Evolutionary conservation across 805 yeast genomes (phyloP), one percentile per base, ranked within the genome.

Genomic region (Candida pseudofarinosa): DNA sequence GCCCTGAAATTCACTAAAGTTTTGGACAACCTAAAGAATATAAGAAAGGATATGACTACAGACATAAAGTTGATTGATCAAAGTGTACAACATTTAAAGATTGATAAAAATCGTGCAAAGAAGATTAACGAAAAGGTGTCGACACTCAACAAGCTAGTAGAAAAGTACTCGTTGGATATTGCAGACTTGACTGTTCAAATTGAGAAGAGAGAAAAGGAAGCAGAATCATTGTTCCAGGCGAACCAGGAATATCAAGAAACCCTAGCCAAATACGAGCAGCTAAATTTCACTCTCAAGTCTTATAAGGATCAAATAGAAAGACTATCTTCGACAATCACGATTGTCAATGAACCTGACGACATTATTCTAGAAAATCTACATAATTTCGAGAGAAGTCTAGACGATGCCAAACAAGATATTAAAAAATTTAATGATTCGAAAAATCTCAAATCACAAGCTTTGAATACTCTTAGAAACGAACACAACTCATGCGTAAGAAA

Each of bases 1-100:
- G 97, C 97, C 0, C 79, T 88, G 51, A 89, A 88, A 60, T 95
- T 86, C 56, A 88, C 97, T 1, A 91, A 88, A 57, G 96, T 93
- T 0, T 68, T 93, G 31, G 97, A 90, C 45, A 79, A 78, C 41
- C 71, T 93, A 54, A 90, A 89, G 56, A 61, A 60, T 1, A 77
- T 89, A 34, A 79, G 85, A 41, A 91, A 90, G 54, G 95, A 88
- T 35, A 78, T 88, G 77, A 68, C 80, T 8, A 68, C 73, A 1
- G 96, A 89, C 45, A 83, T 88, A 31, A 85, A 83, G 54, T 61
- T 91, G 7, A 70, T 89, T 37, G 82, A 85, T 49, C 88, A 86
- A 53, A 80, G 86, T 15, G 96, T 88, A 0, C 80, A 80, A 40
- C 95, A 89, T 59, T 66, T 88, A 43, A 76, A 79, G 52, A 69